Conservation (phyloP, 2,329 filamentous ascomycete genomes). For the Claviceps citrina region DNA sequence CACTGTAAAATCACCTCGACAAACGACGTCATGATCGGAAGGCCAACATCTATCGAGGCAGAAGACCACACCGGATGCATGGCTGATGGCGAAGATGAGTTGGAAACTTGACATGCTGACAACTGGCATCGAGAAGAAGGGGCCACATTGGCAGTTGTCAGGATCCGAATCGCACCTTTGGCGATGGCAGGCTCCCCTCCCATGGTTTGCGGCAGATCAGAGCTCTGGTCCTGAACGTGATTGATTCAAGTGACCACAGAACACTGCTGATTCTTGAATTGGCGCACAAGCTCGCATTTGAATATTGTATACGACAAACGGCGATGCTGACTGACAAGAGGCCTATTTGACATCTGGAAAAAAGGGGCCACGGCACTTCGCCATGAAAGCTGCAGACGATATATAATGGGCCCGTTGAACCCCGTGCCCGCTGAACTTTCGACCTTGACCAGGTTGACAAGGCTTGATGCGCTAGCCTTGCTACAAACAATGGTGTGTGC, state of each 20-base stretch:
- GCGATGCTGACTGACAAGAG: background rate
- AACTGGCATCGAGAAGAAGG: background rate
- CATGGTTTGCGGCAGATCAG: background rate
- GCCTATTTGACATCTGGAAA: background rate
- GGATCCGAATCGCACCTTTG: background rate
- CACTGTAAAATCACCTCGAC: slow-evolving; percentile 11
- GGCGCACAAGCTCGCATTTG: background rate
- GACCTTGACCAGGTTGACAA: background rate
- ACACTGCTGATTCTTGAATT: background rate
- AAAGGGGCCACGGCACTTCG: background rate
- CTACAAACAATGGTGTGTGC: background rate
- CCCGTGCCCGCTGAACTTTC: background rate
- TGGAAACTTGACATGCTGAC: background rate
- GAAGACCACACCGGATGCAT: background rate
- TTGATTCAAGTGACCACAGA: background rate
- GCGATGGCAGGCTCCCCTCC: background rate
- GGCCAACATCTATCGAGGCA: background rate
- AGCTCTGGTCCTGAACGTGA: background rate
- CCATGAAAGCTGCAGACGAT: background rate
- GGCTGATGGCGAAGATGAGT: background rate
- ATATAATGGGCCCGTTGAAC: background rate
- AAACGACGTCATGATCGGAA: slow-evolving; percentile 6
- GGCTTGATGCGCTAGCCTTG: background rate
- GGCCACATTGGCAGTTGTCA: background rate
- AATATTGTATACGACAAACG: background rate